Evolutionary conservation across 1,139 yeast species (phyloP), one percentile per base, ranked within the genome.

Genomic region (Lodderomyces metapsilosis): DNA sequence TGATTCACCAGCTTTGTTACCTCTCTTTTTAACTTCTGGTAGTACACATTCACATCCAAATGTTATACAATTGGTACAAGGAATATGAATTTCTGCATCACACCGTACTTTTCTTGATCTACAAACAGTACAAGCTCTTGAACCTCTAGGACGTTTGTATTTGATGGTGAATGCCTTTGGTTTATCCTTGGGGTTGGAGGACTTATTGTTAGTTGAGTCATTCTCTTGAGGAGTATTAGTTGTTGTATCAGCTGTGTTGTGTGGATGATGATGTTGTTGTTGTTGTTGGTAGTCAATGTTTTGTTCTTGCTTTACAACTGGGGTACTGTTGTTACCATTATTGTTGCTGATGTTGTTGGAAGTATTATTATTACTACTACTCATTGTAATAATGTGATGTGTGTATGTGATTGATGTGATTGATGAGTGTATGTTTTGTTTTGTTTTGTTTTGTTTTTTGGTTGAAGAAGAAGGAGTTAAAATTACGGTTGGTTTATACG

Each of bases 61-160:
- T 1, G 89, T 85, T 38, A 82, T 74, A 57, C 91, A 84, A 58
- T 84, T 84, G 23, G 89, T 82, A 56, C 91, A 84, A 2, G 91
- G 91, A 52, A 82, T 80, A 52, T 82, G 86, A 39, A 80, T 78
- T 45, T 73, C 78, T 4, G 80, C 80, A 67, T 82, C 69, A 78
- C 89, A 82, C 25, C 91, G 71, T 12, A 83, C 91, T 56, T 84
- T 84, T 34, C 91, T 63, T n/a, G 83, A 73, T 42, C 86, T 80
- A 58, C 91, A 84, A 11, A 73, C 74, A 11, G 71, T 67, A 51
- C 82, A 78, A 1, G 82, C 83, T 40, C 78, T 56, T 6, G 74
- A 61, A 2, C 82, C 79, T 44, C 82, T 57, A 16, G 78, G 75
- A 25, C 81, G 57, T 50, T 74, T 74, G 51, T 72, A 74, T 50